phyloP scores from a whole-genome alignment of 768 basidiomycete species.

The Tylopilus vinaceipallidus region DNA sequence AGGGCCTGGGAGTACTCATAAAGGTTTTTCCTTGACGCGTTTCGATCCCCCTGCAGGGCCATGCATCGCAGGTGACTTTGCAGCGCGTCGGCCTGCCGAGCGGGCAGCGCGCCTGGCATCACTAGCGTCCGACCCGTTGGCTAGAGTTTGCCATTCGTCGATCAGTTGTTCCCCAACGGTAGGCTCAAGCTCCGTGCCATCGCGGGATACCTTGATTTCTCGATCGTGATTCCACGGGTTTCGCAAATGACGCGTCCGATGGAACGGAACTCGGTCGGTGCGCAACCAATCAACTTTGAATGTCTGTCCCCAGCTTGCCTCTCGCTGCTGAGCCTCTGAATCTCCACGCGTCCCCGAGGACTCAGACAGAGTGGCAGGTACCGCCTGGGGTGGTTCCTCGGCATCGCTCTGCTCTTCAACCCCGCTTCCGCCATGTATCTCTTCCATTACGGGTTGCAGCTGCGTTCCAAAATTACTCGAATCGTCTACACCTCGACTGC shows the following conservation, averaged over 20 bases:
- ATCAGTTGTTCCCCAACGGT: constrained; percentile 62
- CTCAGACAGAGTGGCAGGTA: no score
- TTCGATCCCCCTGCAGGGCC: not conserved
- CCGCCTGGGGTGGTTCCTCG: no score
- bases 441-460: constrained; percentile 26
- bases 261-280: constrained; percentile 70
- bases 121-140: constrained; percentile 10
- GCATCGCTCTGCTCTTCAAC: no score
- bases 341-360: not conserved
- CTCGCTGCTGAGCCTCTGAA: constrained; percentile 15
- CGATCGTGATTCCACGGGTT: constrained; percentile 93
- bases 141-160: constrained; percentile 61
- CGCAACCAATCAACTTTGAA: constrained; percentile 86
- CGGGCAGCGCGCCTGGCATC: not conserved
- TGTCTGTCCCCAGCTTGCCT: constrained; percentile 63
- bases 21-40: not conserved
- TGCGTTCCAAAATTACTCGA: constrained; percentile 3
- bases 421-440: constrained; percentile 1
- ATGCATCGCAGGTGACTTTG: constrained; percentile 1
- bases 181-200: constrained; percentile 93
- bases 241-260: constrained; percentile 71
- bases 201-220: constrained; percentile 79
- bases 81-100: not conserved
- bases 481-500: constrained; percentile 19
- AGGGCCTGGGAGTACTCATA: not conserved